Percentiles rank a stretch among this genome's conserved stretches.
These are phyloP conservation scores for Pyrenochaeta sp. DNA, from an alignment of 2,329 filamentous ascomycete species.

Conservation along the genomic window DNA sequence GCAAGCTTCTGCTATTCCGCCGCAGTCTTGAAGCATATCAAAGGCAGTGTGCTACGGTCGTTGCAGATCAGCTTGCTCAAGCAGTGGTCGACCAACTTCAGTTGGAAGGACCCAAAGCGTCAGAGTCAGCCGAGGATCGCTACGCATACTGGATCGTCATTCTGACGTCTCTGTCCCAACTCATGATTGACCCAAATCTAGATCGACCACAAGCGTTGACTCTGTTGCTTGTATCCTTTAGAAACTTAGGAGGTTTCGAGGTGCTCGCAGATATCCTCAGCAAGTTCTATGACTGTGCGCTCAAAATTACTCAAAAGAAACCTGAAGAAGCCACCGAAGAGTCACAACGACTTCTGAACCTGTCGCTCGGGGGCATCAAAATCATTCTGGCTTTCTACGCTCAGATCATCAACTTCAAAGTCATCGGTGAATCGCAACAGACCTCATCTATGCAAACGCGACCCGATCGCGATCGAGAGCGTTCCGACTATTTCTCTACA, in stretches of 20 bases:
- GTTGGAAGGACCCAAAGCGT: constrained; percentile 55
- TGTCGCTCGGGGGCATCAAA: constrained; percentile 72
- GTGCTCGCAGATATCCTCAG: constrained; percentile 76
- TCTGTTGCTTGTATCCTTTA: constrained; percentile 86
- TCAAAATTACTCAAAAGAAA: constrained; percentile 55
- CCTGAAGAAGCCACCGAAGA: constrained; percentile 57
- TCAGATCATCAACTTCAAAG: constrained; percentile 78
- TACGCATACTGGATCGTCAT: constrained; percentile 85
- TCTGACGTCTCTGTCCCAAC: constrained; percentile 77
- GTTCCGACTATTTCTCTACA: constrained; percentile 69
- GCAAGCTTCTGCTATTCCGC: constrained; percentile 80
- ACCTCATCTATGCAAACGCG: constrained; percentile 63
- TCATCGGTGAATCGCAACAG: constrained; percentile 78
- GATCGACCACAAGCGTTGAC: constrained; percentile 61
- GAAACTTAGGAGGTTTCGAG: constrained; percentile 78
- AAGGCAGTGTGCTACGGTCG: constrained; percentile 67
- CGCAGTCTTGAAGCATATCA: constrained; percentile 72
- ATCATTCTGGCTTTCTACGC: constrained; percentile 86
- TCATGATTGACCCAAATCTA: constrained; percentile 74
- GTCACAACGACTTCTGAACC: constrained; percentile 47
- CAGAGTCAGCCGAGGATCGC: constrained; percentile 65
- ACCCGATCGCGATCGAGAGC: constrained; percentile 62
- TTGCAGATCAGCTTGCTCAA: constrained; percentile 75
- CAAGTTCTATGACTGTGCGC: constrained; percentile 70
- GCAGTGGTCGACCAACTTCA: constrained; percentile 74